phyloP scores from a whole-genome alignment of 176 grass and related monocot genomes.

The Musa acuminata region DNA sequence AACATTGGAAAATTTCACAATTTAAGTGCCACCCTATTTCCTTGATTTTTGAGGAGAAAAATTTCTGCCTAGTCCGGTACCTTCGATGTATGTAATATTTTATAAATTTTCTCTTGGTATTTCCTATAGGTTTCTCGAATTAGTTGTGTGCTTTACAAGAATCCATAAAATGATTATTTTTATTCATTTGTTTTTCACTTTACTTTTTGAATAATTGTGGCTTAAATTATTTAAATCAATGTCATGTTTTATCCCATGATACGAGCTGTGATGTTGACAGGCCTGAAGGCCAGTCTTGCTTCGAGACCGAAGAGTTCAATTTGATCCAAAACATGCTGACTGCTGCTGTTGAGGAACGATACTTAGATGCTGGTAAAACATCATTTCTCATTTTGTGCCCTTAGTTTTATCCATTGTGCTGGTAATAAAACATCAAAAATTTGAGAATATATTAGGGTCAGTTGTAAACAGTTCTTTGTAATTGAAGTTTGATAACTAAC shows the following conservation, averaged over 20 bases:
- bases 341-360: constrained; percentile 76
- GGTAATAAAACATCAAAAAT: too few relatives aligned
- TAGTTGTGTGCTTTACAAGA: too few relatives aligned
- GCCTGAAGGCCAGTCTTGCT: constrained; percentile 48
- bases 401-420: too few relatives aligned
- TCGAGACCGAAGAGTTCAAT: constrained; percentile 58
- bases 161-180: too few relatives aligned
- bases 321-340: constrained; percentile 68
- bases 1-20: neutral
- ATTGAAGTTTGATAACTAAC: neutral
- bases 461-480: neutral
- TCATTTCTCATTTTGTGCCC: neutral
- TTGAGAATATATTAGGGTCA: too few relatives aligned
- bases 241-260: neutral
- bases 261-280: constrained; percentile 23
- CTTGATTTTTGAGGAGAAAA: neutral
- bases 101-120: too few relatives aligned
- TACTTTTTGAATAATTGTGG: neutral
- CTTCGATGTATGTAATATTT: too few relatives aligned
- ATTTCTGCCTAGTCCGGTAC: too few relatives aligned
- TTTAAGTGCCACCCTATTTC: neutral
- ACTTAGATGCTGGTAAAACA: constrained; percentile 74
- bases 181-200: neutral
- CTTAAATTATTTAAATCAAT: neutral
- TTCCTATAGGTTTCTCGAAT: too few relatives aligned